Evolutionary conservation across 106 monocot genomes (phyloP).

Genomic region (Phalaenopsis equestris): DNA sequence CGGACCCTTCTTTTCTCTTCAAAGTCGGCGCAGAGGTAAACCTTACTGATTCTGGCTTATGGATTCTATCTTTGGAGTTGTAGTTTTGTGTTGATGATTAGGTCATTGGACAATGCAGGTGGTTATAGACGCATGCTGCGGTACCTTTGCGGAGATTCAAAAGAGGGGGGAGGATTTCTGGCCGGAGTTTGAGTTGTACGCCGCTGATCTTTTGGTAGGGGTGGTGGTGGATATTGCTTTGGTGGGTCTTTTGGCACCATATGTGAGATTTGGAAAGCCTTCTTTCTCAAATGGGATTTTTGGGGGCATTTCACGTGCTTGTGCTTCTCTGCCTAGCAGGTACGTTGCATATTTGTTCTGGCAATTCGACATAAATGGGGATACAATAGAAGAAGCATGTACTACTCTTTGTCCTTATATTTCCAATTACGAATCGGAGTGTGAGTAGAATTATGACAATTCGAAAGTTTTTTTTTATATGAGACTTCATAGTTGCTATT

Average conservation of each 20-base stretch:
- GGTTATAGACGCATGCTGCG: conserved; percentile 83
- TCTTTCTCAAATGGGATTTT: conserved; percentile 39
- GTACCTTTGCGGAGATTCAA: conserved; percentile 79
- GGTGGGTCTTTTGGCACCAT: conserved; percentile 78
- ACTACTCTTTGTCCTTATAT: no score
- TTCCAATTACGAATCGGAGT: no score
- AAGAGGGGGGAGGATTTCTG: conserved; percentile 91
- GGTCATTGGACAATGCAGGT: conserved; percentile 26
- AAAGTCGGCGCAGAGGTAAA: conserved; percentile 81
- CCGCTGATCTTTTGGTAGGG: conserved; percentile 77
- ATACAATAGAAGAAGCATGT: no score
- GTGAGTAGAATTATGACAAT: not conserved
- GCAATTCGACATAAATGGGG: not conserved
- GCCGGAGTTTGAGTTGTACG: conserved; percentile 84
- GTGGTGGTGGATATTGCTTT: conserved; percentile 70
- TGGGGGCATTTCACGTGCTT: conserved; percentile 30
- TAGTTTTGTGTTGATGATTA: not conserved
- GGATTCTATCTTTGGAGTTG: not conserved
- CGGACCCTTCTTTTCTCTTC: conserved; percentile 73
- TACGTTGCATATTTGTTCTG: conserved; percentile 7
- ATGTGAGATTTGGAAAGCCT: conserved; percentile 54
- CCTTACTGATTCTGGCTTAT: not conserved
- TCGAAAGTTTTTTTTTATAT: not conserved
- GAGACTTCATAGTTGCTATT: not conserved
- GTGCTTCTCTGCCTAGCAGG: conserved; percentile 80